These are phyloP conservation scores for Puccinia coronata DNA, from an alignment of 1,284 basidiomycete genomes.

Conservation along the genomic window DNA sequence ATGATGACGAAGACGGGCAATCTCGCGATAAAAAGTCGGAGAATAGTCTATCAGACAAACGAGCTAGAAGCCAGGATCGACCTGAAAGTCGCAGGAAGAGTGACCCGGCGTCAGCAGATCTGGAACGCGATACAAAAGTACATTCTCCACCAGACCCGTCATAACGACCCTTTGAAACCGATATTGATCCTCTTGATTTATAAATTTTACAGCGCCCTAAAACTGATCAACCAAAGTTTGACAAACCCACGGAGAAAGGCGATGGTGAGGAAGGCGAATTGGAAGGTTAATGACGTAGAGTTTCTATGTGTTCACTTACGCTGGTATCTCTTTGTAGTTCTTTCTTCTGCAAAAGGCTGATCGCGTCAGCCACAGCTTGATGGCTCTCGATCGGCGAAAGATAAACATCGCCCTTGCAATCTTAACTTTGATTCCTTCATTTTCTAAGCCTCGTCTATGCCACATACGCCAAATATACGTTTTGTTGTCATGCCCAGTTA, in stretches of 20 bases:
- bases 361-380: background rate
- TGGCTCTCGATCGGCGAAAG: conserved; percentile 5
- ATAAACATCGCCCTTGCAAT: background rate
- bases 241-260: conserved; percentile 42
- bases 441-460: background rate
- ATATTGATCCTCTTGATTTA: background rate
- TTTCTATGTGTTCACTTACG: background rate
- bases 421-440: background rate
- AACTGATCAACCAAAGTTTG: conserved; percentile 11
- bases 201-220: conserved; percentile 18
- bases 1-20: conserved; percentile 37
- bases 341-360: conserved; percentile 19
- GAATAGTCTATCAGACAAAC: conserved; percentile 30
- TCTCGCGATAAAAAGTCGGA: conserved; percentile 50
- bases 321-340: conserved; percentile 20
- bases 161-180: background rate
- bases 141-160: background rate
- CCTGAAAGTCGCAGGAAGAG: conserved; percentile 11
- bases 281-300: conserved; percentile 37
- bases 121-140: conserved; percentile 37
- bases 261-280: conserved; percentile 50
- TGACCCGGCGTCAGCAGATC: background rate
- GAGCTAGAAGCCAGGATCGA: conserved; percentile 33
- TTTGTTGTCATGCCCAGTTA: background rate
- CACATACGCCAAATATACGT: conserved; percentile 2